Percentiles rank a stretch among this genome's conserved stretches.
Evolutionary conservation across 1,284 basidiomycete genomes (phyloP).

Genomic region (Boletus hoseneyae): DNA sequence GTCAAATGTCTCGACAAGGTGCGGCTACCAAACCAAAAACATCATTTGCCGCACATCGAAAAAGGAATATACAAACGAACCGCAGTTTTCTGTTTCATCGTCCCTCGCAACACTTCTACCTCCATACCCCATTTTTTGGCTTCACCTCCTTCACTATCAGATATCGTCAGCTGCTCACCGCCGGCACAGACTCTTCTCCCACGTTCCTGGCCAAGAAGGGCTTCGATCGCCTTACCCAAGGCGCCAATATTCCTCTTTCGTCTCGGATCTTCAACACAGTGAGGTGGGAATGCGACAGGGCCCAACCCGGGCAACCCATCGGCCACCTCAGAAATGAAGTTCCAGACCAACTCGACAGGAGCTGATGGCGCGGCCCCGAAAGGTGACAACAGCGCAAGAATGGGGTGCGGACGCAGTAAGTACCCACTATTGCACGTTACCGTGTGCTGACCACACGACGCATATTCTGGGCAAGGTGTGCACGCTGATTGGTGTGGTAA

Average conservation of each 20-base stretch:
- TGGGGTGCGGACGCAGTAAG: conserved; percentile 61
- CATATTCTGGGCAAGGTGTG: conserved; percentile 83
- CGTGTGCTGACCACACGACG: conserved; percentile 61
- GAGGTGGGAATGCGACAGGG: conserved; percentile 75
- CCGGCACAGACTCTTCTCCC: conserved; percentile 71
- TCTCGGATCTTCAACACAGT: conserved; percentile 80
- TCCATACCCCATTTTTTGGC: conserved; percentile 74
- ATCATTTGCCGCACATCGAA: conserved; percentile 15
- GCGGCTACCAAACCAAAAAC: conserved; percentile 39
- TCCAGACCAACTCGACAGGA: conserved; percentile 44
- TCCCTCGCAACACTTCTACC: conserved; percentile 50
- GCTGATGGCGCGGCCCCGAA: conserved; percentile 39
- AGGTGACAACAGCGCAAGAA: conserved; percentile 44
- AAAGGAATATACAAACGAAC: conserved; percentile 37
- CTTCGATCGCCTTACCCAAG: conserved; percentile 74
- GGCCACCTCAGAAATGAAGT: conserved; percentile 41
- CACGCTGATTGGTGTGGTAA: conserved; percentile 69
- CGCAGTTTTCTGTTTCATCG: conserved; percentile 52
- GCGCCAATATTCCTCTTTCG: conserved; percentile 76
- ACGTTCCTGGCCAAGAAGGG: conserved; percentile 62
- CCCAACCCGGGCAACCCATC: conserved; percentile 80
- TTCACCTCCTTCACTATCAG: conserved; percentile 56
- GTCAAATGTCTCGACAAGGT: conserved; percentile 55
- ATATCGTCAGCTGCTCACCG: conserved; percentile 35
- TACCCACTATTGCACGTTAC: conserved; percentile 76